phyloP scores from a whole-genome alignment of 2,329 filamentous ascomycete genomes.

The Arthrinium phaeospermum region DNA sequence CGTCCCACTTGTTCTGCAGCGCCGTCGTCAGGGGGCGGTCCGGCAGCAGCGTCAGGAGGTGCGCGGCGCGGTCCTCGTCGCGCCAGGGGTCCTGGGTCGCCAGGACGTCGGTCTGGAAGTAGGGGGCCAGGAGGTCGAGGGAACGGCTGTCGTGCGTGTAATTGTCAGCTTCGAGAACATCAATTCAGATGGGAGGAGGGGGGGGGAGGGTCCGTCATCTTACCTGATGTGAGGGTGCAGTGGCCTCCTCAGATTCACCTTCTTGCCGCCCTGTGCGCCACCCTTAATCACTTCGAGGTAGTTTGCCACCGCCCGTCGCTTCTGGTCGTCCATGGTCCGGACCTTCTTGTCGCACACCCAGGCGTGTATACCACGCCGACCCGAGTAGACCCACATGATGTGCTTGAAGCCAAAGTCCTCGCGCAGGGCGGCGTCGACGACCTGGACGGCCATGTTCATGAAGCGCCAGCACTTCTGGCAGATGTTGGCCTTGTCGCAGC shows the following conservation, averaged over 20 bases:
- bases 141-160: slow-evolving; percentile 66
- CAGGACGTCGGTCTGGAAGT: slow-evolving; percentile 86
- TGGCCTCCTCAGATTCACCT: slow-evolving; percentile 82
- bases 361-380: slow-evolving; percentile 93
- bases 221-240: slow-evolving; percentile 87
- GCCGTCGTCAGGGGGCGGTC: slow-evolving; percentile 79
- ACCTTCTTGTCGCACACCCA: slow-evolving; percentile 96
- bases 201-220: slow-evolving; percentile 34
- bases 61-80: slow-evolving; percentile 71
- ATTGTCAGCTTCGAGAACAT: slow-evolving; percentile 26
- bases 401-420: slow-evolving; percentile 98
- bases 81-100: slow-evolving; percentile 86
- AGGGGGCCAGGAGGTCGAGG: slow-evolving; percentile 79
- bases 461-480: slow-evolving; percentile 96
- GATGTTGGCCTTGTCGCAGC: slow-evolving; percentile 91
- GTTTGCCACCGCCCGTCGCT: slow-evolving; percentile 81
- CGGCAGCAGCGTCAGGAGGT: slow-evolving; percentile 83
- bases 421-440: slow-evolving; percentile 82
- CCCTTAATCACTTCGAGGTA: slow-evolving; percentile 93
- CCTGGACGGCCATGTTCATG: slow-evolving; percentile 97
- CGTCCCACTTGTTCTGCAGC: slow-evolving; percentile 89
- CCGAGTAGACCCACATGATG: slow-evolving; percentile 98
- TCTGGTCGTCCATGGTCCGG: slow-evolving; percentile 82
- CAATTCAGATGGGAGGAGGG: not conserved
- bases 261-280: slow-evolving; percentile 84